These are phyloP conservation scores for Acorus gramineus DNA, from an alignment of 106 monocot species.

Conservation along the genomic window DNA sequence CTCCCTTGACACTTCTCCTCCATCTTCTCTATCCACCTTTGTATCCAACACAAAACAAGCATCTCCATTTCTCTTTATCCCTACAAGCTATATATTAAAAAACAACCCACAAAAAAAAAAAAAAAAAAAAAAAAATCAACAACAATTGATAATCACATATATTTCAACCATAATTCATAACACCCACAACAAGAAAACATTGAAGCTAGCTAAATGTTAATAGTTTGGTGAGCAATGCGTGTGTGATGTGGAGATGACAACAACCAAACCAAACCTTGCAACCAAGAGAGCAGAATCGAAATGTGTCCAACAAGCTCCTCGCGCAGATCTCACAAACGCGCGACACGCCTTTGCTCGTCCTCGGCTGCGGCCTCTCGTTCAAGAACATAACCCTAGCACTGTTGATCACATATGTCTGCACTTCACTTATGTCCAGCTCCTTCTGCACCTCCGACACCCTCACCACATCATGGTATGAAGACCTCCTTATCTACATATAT, in stretches of 20 bases:
- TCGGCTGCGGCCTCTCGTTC: slow-evolving; percentile 80
- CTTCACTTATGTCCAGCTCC: slow-evolving; percentile 53
- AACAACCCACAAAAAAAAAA: too few species aligned
- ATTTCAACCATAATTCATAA: too few species aligned
- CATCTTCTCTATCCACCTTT: slow-evolving; percentile 5
- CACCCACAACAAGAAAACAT: too few species aligned
- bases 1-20: slow-evolving; percentile 1
- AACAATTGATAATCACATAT: too few species aligned
- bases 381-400: slow-evolving; percentile 78
- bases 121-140: too few species aligned
- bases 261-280: slow-evolving; percentile 38
- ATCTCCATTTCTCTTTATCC: slow-evolving; percentile 51
- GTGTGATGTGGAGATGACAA: neutral
- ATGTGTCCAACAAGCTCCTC: slow-evolving; percentile 61
- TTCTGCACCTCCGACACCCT: slow-evolving; percentile 61
- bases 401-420: slow-evolving; percentile 96
- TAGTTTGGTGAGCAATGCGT: neutral
- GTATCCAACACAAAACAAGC: slow-evolving; percentile 29
- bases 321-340: slow-evolving; percentile 77
- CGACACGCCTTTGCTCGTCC: slow-evolving; percentile 18
- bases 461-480: slow-evolving; percentile 90
- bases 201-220: too few species aligned
- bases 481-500: slow-evolving; percentile 54
- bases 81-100: slow-evolving; percentile 28
- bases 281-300: slow-evolving; percentile 73